Evolutionary conservation across 257 asterid genomes (phyloP), one percentile per base, ranked within the genome.

Genomic region (Eustoma russellianum): DNA sequence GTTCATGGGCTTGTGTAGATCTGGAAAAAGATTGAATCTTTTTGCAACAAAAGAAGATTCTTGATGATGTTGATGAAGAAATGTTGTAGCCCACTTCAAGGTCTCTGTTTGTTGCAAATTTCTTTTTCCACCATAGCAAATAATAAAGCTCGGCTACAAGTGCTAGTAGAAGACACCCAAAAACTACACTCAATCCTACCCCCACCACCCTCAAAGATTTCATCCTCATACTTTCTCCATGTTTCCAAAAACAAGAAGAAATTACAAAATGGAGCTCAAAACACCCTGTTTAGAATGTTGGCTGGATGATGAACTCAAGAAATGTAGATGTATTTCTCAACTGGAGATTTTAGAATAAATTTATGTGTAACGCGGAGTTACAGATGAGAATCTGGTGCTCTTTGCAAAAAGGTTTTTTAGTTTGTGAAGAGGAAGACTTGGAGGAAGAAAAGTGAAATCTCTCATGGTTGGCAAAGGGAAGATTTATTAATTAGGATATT

Each of bases 71-170:
- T 24, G 30, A 24, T 24, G 30, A 24, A 24, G 30, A 24, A 38
- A 38, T 73, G 61, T 52, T 63, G 44, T 58, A 55, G 14, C 66
- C 82, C 64, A 60, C 72, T 52, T 69, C 79, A 67, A 55, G 61
- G 33, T 49, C 63, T 63, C 69, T 51, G 33, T 62, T 71, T 3
- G 46, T 52, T 43, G 56, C 65, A 38, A 38, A 8, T 63, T 69
- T 79, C 51, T 61, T 79, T 63, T 77, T 85, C 80, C 92, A 79
- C 82, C 92, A 82, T 38, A 82, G 66, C 41, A 85, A 59, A 33
- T 85, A 85, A 79, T 81, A 85, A 18, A 85, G 74, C 63, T 85
- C 94, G 7, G 79, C 88, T 17, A 73, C 33, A 15, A 85, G 74
- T 17, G 84, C 94, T 7, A 85, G 33, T 0, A 82, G 51, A 50